Conservation (phyloP, 176 grass and related monocot species). For the Olyra latifolia region DNA sequence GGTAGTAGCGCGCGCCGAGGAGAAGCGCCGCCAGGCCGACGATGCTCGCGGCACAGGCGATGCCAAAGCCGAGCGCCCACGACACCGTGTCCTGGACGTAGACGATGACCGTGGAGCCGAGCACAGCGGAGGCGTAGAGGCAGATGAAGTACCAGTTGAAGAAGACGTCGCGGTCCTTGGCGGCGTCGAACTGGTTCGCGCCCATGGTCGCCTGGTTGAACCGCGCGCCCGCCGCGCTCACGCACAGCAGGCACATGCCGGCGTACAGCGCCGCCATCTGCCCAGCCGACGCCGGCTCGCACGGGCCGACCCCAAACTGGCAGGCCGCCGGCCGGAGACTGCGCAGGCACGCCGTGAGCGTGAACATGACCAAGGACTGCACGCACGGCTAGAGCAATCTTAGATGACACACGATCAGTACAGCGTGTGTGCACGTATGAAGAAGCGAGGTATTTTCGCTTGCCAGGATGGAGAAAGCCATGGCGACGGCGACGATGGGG, state of each 20-base stretch:
- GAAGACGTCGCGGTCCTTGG: conserved; percentile 49
- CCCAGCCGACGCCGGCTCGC: conserved; percentile 34
- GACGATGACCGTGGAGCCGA: conserved; percentile 54
- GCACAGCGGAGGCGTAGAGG: conserved; percentile 49
- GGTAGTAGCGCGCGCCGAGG: conserved; percentile 55
- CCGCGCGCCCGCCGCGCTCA: conserved; percentile 60
- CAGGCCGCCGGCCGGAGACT: conserved; percentile 46
- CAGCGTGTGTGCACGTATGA: not conserved
- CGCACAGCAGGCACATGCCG: conserved; percentile 42
- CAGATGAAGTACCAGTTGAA: conserved; percentile 91
- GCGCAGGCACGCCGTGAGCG: conserved; percentile 47
- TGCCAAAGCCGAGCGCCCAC: conserved; percentile 55
- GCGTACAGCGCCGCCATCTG: conserved; percentile 53
- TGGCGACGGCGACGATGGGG: conserved; percentile 52
- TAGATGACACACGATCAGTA: not conserved
- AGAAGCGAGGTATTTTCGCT: not conserved
- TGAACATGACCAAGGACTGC: conserved; percentile 65
- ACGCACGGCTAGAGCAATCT: not conserved
- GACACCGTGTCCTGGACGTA: conserved; percentile 66
- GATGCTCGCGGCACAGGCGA: conserved; percentile 24
- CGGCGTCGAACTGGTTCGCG: conserved; percentile 67
- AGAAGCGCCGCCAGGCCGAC: conserved; percentile 48
- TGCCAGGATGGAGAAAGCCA: conserved; percentile 46
- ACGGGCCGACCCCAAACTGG: not conserved
- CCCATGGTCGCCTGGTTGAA: conserved; percentile 77